phyloP scores from a whole-genome alignment of 768 basidiomycete species.

The Tephrocybe sp. region DNA sequence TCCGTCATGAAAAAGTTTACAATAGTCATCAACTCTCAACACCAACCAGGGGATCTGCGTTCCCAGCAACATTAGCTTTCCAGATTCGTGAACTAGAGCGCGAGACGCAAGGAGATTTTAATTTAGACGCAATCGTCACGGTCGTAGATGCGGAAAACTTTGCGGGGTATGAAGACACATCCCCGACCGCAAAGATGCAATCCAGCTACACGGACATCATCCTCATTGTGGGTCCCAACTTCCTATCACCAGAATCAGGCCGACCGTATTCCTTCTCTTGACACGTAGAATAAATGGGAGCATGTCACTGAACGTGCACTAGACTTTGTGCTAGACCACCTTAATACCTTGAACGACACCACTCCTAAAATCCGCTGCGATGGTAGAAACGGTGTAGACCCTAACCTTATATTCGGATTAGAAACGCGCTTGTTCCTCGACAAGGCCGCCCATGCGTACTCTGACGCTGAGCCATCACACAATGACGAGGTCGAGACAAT shows the following conservation, averaged over 20 bases:
- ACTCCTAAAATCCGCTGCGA: conserved; percentile 83
- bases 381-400: conserved; percentile 67
- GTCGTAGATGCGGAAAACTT: conserved; percentile 94
- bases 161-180: conserved; percentile 88
- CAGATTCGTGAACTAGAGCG: conserved; percentile 89
- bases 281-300: conserved; percentile 84
- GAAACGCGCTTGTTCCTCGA: conserved; percentile 75
- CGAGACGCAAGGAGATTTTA: conserved; percentile 72
- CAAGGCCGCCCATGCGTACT: conserved; percentile 18
- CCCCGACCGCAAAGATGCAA: conserved; percentile 90
- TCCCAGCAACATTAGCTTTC: conserved; percentile 93
- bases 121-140: conserved; percentile 88
- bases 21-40: too few species aligned
- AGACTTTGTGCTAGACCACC: conserved; percentile 83
- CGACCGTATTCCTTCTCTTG: conserved; percentile 1
- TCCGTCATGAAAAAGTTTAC: too few species aligned
- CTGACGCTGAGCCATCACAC: conserved; percentile 35
- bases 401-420: conserved; percentile 83
- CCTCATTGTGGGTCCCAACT: conserved; percentile 59
- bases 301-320: conserved; percentile 74
- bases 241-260: background rate
- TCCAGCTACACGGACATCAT: conserved; percentile 95
- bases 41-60: conserved; percentile 80
- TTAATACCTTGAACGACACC: conserved; percentile 85
- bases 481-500: conserved; percentile 87